A percentile compares a stretch with the other conserved stretches of the same genome.
Conservation (phyloP, 768 basidiomycete species). For the Phlegmacium glaucopus region DNA sequence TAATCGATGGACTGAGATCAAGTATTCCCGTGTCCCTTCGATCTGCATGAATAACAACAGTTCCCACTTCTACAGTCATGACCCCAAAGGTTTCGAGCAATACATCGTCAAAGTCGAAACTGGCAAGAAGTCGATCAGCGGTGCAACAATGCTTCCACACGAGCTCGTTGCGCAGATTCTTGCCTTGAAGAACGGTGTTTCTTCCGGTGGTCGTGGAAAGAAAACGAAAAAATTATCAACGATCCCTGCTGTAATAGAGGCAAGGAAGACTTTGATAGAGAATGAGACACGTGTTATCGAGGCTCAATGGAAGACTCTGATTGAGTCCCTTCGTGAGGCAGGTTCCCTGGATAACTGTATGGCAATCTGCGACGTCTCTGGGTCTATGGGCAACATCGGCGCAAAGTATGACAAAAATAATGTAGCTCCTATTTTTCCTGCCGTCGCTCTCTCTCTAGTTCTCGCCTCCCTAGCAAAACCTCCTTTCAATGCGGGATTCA, state of each 20-base stretch:
- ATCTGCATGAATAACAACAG: conserved; percentile 60
- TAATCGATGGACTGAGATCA: conserved; percentile 54
- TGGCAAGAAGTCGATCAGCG: conserved; percentile 55
- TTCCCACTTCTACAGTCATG: conserved; percentile 51
- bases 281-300: conserved; percentile 46
- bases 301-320: conserved; percentile 64
- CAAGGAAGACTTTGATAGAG: conserved; percentile 27
- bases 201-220: neutral
- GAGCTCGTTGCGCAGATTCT: conserved; percentile 45
- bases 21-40: conserved; percentile 58
- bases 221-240: conserved; percentile 10
- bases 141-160: conserved; percentile 67
- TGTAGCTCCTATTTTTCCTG: conserved; percentile 51
- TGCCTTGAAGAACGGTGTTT: neutral
- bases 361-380: conserved; percentile 73
- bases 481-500: conserved; percentile 64
- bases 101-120: conserved; percentile 56
- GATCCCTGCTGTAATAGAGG: conserved; percentile 19
- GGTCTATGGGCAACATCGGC: conserved; percentile 55
- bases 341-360: conserved; percentile 59
- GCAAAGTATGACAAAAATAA: neutral
- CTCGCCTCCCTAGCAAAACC: conserved; percentile 58
- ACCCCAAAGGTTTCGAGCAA: conserved; percentile 52
- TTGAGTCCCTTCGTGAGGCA: conserved; percentile 47
- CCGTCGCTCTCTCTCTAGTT: conserved; percentile 63